A percentile compares a stretch with the other conserved stretches of the same genome.
phyloP scores from a whole-genome alignment of 2,329 filamentous ascomycete species.

The Diaporthe longicolla region DNA sequence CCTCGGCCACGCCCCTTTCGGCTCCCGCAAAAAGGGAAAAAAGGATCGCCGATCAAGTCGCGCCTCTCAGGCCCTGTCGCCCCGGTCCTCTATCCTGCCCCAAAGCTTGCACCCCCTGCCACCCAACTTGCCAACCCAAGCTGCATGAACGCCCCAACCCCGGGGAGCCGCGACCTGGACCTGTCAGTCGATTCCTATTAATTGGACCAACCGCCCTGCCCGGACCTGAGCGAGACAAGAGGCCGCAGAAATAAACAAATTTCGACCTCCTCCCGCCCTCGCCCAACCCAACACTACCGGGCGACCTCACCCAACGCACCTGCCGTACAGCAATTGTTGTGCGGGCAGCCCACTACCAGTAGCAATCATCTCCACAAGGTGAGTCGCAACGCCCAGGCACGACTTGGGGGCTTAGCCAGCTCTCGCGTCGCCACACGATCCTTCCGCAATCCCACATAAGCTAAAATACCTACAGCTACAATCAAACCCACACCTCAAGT shows the following conservation, averaged over 20 bases:
- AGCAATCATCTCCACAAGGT: not conserved
- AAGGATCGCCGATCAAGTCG: conserved; percentile 28
- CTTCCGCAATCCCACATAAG: conserved; percentile 4
- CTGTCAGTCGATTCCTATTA: conserved; percentile 29
- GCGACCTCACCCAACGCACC: not conserved
- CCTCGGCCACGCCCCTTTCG: conserved; percentile 17
- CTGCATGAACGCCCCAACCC: conserved; percentile 31
- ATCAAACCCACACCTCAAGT: too few species aligned
- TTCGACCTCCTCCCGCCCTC: not conserved
- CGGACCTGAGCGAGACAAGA: not conserved
- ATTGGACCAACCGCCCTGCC: conserved; percentile 12
- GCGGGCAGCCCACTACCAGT: not conserved
- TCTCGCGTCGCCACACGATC: conserved; percentile 24
- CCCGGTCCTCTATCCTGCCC: not conserved
- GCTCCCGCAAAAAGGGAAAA: conserved; percentile 24
- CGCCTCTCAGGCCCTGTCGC: not conserved
- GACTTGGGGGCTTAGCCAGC: not conserved
- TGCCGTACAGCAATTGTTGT: conserved; percentile 10
- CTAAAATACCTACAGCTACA: not conserved
- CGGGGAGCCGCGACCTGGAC: conserved; percentile 12
- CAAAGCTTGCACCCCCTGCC: conserved; percentile 26
- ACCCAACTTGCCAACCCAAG: not conserved
- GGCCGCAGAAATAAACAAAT: not conserved
- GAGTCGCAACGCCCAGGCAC: not conserved
- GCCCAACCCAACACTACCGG: not conserved